Base-by-base conservation (phyloP, 1,284 basidiomycete species). In the Meripilus lineatus region DNA sequence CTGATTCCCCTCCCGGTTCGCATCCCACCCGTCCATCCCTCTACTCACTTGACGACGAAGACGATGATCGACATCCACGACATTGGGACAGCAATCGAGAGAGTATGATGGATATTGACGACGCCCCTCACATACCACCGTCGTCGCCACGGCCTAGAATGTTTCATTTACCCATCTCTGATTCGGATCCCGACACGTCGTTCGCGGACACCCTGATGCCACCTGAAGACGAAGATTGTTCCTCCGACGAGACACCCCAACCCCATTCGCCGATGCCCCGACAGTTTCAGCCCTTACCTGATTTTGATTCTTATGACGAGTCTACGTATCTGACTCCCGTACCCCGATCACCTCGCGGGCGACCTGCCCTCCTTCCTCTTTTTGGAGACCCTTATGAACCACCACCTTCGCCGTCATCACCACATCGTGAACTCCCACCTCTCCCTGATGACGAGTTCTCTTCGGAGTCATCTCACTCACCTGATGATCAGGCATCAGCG, bases 371-470 rank as follows among this genome's bases (percentile, higher is more conserved):
- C 15, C 34, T 47, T 8, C 46, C 46, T 22, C 42, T 44, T 25
- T 20, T 48, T 11, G 46, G 40, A 26, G 42, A 48, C 21, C 10
- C n/a, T 10, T 41, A 24, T 41, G 33, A 49, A 21, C 26, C 41
- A 10, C 48, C 48, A 14, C 45, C 44, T 4, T 51, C 50, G 17
- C 46, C 49, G 10, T 47, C 35, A 18, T 48, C 46, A 7, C 44
- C 50, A n/a, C 50, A 46, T 24, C 40, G 40, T 25, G 41, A 46
- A 13, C 38, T 48, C 11, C 40, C 45, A 15, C 40, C 37, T 10
- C 17, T 41, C 20, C 20, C 36, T 18, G 47, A 45, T 13, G 42
- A 48, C 11, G 37, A 30, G 13, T 17, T 32, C 4, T 22, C 39
- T 30, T 38, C n/a, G n/a, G n/a, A n/a, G n/a, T n/a, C n/a, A n/a